Percentiles rank a stretch among this genome's conserved stretches.
These are phyloP conservation scores for Hanseniaspora lachancei DNA, from an alignment of 805 yeast genomes.

Conservation along the genomic window DNA sequence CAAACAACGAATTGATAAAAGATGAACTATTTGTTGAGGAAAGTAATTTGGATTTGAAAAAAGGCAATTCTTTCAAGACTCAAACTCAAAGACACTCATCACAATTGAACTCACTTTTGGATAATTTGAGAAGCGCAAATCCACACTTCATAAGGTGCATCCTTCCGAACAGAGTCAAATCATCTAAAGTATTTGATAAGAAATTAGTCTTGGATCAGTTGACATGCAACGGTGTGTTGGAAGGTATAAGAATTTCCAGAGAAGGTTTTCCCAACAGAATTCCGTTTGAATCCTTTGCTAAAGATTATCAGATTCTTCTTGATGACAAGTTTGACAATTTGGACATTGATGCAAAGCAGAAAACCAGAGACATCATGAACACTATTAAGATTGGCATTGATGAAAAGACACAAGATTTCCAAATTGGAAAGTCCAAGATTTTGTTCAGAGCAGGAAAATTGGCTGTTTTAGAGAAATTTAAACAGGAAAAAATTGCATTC, in stretches of 20 bases:
- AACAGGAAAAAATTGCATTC: slow-evolving; percentile 49
- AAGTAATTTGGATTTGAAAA: slow-evolving; percentile 14
- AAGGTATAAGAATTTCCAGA: slow-evolving; percentile 93
- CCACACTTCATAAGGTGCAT: slow-evolving; percentile 97
- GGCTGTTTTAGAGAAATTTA: slow-evolving; percentile 69
- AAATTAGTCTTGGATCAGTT: slow-evolving; percentile 72
- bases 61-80: slow-evolving; percentile 39
- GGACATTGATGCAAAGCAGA: slow-evolving; percentile 13
- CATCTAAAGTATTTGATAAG: slow-evolving; percentile 59
- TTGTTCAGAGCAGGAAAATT: slow-evolving; percentile 94
- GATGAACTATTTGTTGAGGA: slow-evolving; percentile 16
- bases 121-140: slow-evolving; percentile 61
- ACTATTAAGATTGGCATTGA: background rate
- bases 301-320: slow-evolving; percentile 60
- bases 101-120: slow-evolving; percentile 60
- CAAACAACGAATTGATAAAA: slow-evolving; percentile 44
- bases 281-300: slow-evolving; percentile 64
- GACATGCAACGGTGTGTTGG: slow-evolving; percentile 93
- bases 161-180: slow-evolving; percentile 69
- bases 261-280: slow-evolving; percentile 94
- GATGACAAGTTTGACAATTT: slow-evolving; percentile 30
- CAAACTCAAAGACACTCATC: slow-evolving; percentile 83
- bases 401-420: slow-evolving; percentile 32
- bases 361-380: background rate
- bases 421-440: slow-evolving; percentile 83